Base-by-base conservation (phyloP, 768 basidiomycete genomes). In the Naematelia aurantialba region DNA sequence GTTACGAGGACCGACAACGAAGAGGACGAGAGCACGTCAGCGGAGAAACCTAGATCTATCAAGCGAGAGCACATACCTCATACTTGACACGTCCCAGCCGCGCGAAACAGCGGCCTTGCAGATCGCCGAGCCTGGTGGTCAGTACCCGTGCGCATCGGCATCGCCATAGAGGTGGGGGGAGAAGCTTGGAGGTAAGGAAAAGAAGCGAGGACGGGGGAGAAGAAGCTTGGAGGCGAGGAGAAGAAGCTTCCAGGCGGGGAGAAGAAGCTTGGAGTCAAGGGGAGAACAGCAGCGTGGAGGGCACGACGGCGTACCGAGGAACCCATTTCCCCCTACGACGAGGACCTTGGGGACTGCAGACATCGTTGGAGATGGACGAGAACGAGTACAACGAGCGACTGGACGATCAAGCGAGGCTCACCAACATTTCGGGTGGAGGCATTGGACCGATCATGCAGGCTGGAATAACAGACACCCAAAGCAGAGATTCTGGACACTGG, bases 311-410 rank as follows among this genome's bases (percentile, higher is more conserved):
- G 60, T 64, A 89, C 93, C 94, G 70, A 99, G 85, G 80, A 96
- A 98, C 4, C 96, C 96, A 79, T 96, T 96, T 46, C 96, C 96
- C n/a, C 96, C 96, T 1, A 98, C 84, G 44, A 99, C 91, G n/a
- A 97, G 84, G 34, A 97, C 82, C 70, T 81, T 87, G 2, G 58
- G 69, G 5, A 68, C 59, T 2, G 55, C 53, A 5, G 53, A 45
- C 30, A 52, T 52, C 17, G 34, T 39, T 39, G 8, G 34, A 39
- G 34, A 8, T 39, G 8, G 34, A 39, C 34, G 34, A 39, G 8
- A 39, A 39, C 8, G 34, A 8, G 8, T 8, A 17, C 8, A 39
- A 8, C 8, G 34, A 39, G 17, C 34, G 34, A 39, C 34, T n/a
- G n/a, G 34, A 39, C 8, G 34, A 39, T 8, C 8, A 39, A 39